Evolutionary conservation across 2,329 filamentous ascomycete species (phyloP), one percentile per base, ranked within the genome.

Genomic region (Arthroderma sp.): DNA sequence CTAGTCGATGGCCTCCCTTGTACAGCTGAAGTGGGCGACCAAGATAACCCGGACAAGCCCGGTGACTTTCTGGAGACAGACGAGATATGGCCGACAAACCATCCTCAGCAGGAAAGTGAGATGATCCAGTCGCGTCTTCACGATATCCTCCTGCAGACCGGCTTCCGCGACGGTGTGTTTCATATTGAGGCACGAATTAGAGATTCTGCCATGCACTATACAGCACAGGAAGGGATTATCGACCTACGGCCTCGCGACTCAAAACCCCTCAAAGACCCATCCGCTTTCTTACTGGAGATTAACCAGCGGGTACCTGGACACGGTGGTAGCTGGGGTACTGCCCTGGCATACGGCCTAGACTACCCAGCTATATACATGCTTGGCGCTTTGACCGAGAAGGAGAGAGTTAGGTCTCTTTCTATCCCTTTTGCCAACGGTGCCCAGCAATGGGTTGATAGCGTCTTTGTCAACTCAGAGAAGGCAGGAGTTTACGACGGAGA

Each of bases 1-100:
- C 50, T 67, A 3, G 50, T 50, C 5, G 65, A 69, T 43, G 59
- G 67, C 38, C 62, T 65, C 42, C 65, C 66, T 5, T 55, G 52
- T 36, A 43, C 44, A 1, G 64, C 47, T 2, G 59, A 63, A 38
- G 36, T 22, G 1, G 45, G 36, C 3, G 43, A 42, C 31, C n/a
- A 10, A 6, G 11, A 29, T 2, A 33, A 11, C 9, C 15, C 6
- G 6, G 29, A 29, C 6, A 22, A 30, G 10, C 42, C 29, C 32
- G 33, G 27, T 27, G 36, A 42, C 27, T 42, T 42, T 28, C 40
- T 36, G 7, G 40, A 42, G 22, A 9, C 33, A 10, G 11, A 42
- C 2, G 36, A 10, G 8, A 33, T 42, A 36, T 42, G 29, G n/a
- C 40, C 40, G 6, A 33, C 40, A 8, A 28, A 11, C 8, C 29